Percentiles rank a stretch among this genome's conserved stretches.
phyloP scores from a whole-genome alignment of 805 yeast genomes.

The Metschnikowia noctiluminum region DNA sequence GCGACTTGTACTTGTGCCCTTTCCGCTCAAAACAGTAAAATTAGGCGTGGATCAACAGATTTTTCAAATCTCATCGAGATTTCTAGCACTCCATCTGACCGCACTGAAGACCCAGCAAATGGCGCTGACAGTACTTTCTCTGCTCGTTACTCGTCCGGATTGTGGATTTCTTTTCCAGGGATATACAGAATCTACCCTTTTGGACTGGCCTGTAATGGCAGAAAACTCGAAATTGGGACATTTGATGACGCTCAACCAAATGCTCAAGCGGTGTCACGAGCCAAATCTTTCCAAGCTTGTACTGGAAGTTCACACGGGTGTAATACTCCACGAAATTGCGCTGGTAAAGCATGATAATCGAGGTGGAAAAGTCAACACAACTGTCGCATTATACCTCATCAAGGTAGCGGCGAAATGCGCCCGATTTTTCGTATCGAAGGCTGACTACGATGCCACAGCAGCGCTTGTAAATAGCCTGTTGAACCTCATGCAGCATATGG shows the following conservation, averaged over 20 bases:
- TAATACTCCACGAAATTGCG: slow-evolving; percentile 8
- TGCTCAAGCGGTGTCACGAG: slow-evolving; percentile 24
- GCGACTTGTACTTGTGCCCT: slow-evolving; percentile 70
- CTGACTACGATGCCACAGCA: slow-evolving; percentile 42
- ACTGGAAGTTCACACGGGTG: slow-evolving; percentile 3
- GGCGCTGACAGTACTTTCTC: slow-evolving; percentile 49
- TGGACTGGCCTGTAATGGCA: slow-evolving; percentile 18
- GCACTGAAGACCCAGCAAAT: slow-evolving; percentile 60
- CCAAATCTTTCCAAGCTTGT: slow-evolving; percentile 6
- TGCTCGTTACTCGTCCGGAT: slow-evolving; percentile 53
- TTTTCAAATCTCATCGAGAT: slow-evolving; percentile 29
- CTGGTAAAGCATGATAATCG: not conserved
- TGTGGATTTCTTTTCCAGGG: slow-evolving; percentile 20
- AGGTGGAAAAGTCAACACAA: slow-evolving; percentile 7
- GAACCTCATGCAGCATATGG: slow-evolving; percentile 31
- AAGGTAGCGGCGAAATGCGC: slow-evolving; percentile 40
- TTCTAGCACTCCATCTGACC: slow-evolving; percentile 28
- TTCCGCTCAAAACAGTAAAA: slow-evolving; percentile 46
- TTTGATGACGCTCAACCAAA: slow-evolving; percentile 38
- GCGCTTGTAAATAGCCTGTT: slow-evolving; percentile 46
- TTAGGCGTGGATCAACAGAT: slow-evolving; percentile 31
- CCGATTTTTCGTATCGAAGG: slow-evolving; percentile 16
- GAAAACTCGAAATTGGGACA: slow-evolving; percentile 31
- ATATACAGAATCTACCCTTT: slow-evolving; percentile 13
- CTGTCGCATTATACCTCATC: slow-evolving; percentile 27